Conservation (phyloP, 441 rosid genomes). For the Adansonia madagascariensis region DNA sequence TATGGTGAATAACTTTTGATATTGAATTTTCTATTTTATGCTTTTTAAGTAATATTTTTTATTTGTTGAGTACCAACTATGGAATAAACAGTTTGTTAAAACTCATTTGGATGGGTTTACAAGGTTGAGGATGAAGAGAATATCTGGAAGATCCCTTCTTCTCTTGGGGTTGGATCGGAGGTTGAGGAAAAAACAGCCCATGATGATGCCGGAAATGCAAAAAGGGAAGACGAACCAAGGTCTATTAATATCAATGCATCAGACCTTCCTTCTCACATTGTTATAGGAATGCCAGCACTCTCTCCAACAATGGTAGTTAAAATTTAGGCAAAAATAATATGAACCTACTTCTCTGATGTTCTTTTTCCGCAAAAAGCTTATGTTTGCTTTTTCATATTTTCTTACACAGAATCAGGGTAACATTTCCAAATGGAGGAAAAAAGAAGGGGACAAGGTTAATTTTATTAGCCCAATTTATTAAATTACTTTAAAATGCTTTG, state of each 20-base stretch:
- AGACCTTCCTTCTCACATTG: constrained; percentile 78
- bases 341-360: constrained; percentile 28
- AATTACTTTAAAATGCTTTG: constrained; percentile 18
- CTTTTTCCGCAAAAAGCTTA: constrained; percentile 23
- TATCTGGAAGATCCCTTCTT: constrained; percentile 65
- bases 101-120: constrained; percentile 39
- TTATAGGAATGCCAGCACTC: constrained; percentile 95
- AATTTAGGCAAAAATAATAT: constrained; percentile 26
- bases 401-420: constrained; percentile 83
- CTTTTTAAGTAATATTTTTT: not conserved
- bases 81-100: constrained; percentile 23
- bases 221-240: constrained; percentile 43
- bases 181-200: constrained; percentile 50
- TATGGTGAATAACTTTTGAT: constrained; percentile 24
- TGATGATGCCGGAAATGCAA: constrained; percentile 44
- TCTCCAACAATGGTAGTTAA: constrained; percentile 93
- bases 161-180: constrained; percentile 48
- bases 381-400: constrained; percentile 34
- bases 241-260: constrained; percentile 46
- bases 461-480: constrained; percentile 14
- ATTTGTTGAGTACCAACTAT: constrained; percentile 16
- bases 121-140: constrained; percentile 94
- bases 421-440: constrained; percentile 83
- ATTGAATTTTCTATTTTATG: constrained; percentile 19
- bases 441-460: constrained; percentile 96